Evolutionary conservation across 495 filamentous ascomycete species (phyloP), one percentile per base, ranked within the genome.

Genomic region (Astrocystis sublimbata): DNA sequence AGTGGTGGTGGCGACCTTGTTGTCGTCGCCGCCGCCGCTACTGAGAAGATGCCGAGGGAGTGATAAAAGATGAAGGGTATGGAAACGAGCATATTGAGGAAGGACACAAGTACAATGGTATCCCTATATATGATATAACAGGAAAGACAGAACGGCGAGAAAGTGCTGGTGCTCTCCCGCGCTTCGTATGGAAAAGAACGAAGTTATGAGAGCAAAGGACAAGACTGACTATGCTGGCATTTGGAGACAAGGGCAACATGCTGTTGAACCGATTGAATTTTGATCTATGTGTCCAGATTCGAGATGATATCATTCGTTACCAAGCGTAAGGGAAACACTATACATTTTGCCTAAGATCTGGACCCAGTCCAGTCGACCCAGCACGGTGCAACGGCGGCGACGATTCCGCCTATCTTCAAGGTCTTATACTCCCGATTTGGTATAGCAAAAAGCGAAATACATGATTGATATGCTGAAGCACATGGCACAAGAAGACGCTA

Each of bases 311-410:
- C 8, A 40, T 50, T 33, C 12, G 38, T 60, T 60, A 60, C 26
- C 46, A 35, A 17, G 26, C 15, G n/a, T 9, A 36, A 33, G 26
- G 17, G 33, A 26, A 21, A 30, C 17, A 2, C 15, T 1, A 23
- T 30, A 21, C 30, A 60, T 60, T 60, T 40, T 60, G 57, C 57
- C 57, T 60, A 60, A 60, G 43, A 8, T 57, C n/a, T n/a, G n/a
- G n/a, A n/a, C n/a, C 24, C 1, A 57, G 54, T 2, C 31, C 12
- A 30, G 23, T 6, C 49, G 9, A 35, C 13, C 49, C 5, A 8
- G 49, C 30, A 23, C 30, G 49, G 19, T 52, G 30, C 10, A 23
- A 45, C 40, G 40, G 21, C 24, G 24, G 10, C 21, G 46, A 28
- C 46, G 17, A 46, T 46, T 30, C 36, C 3, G 15, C 35, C 7